Conservation (phyloP, 2,329 filamentous ascomycete species). For the Karstenula rhodostoma region DNA sequence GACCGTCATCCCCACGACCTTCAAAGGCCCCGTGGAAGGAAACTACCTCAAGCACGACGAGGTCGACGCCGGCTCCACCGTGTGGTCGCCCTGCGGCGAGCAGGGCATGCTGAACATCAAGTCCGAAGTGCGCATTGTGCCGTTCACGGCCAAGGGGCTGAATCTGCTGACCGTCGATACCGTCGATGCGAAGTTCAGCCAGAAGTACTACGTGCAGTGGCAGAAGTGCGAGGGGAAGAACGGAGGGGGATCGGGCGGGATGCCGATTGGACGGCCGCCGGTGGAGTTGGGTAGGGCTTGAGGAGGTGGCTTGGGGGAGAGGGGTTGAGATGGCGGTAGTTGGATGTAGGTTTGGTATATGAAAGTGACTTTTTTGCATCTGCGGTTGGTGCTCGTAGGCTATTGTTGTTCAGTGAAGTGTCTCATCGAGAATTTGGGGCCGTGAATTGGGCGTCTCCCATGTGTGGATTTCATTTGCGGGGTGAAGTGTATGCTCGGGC, state of each 20-base stretch:
- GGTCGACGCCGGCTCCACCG: conserved; percentile 49
- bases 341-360: no score
- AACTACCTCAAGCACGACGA: conserved; percentile 36
- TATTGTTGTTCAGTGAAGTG: not conserved
- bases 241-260: conserved; percentile 1
- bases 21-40: conserved; percentile 40
- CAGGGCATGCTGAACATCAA: conserved; percentile 59
- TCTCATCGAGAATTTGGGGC: no score
- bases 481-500: no score
- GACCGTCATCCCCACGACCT: conserved; percentile 38
- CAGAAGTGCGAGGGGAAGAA: conserved; percentile 31
- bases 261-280: not conserved
- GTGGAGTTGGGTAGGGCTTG: not conserved
- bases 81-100: conserved; percentile 59
- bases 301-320: not conserved
- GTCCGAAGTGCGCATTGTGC: conserved; percentile 51
- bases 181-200: conserved; percentile 50
- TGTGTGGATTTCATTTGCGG: no score
- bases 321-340: not conserved
- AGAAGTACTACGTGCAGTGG: conserved; percentile 49
- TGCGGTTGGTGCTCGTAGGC: not conserved
- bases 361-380: no score
- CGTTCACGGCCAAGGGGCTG: conserved; percentile 29
- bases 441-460: no score
- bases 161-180: conserved; percentile 52